Base-by-base conservation (phyloP, 2,329 filamentous ascomycete genomes). In the Ceratocystis diversiconidia region DNA sequence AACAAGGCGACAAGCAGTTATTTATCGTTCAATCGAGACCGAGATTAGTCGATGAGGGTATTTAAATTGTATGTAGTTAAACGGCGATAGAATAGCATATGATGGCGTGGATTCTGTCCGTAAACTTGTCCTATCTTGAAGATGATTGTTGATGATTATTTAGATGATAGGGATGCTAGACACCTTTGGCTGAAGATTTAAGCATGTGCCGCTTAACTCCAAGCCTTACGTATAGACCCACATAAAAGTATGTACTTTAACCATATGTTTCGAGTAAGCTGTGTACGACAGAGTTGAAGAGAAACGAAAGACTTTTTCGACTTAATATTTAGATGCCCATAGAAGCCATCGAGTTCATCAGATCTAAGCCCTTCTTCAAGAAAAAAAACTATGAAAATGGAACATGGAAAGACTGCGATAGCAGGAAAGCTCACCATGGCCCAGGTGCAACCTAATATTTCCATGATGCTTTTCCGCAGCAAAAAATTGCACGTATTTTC, bases 171-270 rank as follows among this genome's bases (percentile, higher is more conserved):
- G 28, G 28, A n/a, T n/a, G 12, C 7, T 28, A 17, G 15, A 25
- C 8, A 30, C 17, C 17, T 10, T 17, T 19, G 28, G 15, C 55
- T 30, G 55, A 52, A 52, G 48, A 52, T 52, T 36, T 17, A n/a
- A 32, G 28, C 55, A 36, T 59, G 55, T 59, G 55, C 32, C 55
- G 55, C 25, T 59, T 7, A 28, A 41, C 10, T 59, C 17, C 2
- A 59, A 59, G 55, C 55, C 55, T 59, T 59, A 59, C 55, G 55
- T 36, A 19, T 36, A 25, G 55, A 6, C 28, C 55, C 55, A 59
- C 55, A 59, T 59, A 59, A 25, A 10, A 1, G 55, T 28, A n/a
- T 59, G 28, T 8, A n/a, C 28, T 59, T 25, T 59, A 59, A 30
- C 28, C 25, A 59, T 3, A 1, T 1, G 28, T 17, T 32, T 57